Conservation (phyloP, 1,284 basidiomycete species). For the Boletellus deceptivus region DNA sequence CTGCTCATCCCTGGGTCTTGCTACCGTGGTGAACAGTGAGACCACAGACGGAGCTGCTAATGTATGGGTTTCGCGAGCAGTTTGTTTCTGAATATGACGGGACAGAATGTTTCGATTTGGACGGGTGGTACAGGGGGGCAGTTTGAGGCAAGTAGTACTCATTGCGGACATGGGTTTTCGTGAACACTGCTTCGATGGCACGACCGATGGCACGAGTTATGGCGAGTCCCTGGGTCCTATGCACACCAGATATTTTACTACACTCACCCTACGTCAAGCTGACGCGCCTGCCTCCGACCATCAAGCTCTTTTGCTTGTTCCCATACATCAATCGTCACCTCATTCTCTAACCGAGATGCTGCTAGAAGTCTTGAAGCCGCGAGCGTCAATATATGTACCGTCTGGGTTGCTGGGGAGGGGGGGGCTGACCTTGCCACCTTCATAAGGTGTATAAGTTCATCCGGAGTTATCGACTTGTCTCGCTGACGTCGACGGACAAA, state of each 20-base stretch:
- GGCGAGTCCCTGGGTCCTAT: not conserved
- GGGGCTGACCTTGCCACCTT: constrained; percentile 56
- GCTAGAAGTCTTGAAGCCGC: constrained; percentile 44
- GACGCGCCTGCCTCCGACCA: constrained; percentile 18
- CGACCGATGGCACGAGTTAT: not conserved
- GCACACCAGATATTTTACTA: not conserved
- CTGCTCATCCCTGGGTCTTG: constrained; percentile 16
- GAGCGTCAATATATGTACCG: constrained; percentile 25
- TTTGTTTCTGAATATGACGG: constrained; percentile 16
- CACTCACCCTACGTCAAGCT: constrained; percentile 10
- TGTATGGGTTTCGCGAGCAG: constrained; percentile 2
- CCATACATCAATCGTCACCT: constrained; percentile 49
- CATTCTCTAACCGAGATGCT: constrained; percentile 44
- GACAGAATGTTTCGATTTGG: constrained; percentile 10
- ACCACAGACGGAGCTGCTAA: not conserved
- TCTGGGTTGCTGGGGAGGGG: constrained; percentile 1
- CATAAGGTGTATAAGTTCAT: constrained; percentile 64
- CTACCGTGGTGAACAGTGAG: not conserved
- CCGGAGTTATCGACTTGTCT: constrained; percentile 46
- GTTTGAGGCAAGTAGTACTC: not conserved
- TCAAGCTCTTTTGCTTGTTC: constrained; percentile 47
- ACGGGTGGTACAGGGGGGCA: constrained; percentile 1
- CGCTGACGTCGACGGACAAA: constrained; percentile 62
- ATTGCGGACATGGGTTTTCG: constrained; percentile 2
- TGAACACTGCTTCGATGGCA: not conserved